phyloP scores from a whole-genome alignment of 345 rosid genomes.

The Excoecaria agallocha region DNA sequence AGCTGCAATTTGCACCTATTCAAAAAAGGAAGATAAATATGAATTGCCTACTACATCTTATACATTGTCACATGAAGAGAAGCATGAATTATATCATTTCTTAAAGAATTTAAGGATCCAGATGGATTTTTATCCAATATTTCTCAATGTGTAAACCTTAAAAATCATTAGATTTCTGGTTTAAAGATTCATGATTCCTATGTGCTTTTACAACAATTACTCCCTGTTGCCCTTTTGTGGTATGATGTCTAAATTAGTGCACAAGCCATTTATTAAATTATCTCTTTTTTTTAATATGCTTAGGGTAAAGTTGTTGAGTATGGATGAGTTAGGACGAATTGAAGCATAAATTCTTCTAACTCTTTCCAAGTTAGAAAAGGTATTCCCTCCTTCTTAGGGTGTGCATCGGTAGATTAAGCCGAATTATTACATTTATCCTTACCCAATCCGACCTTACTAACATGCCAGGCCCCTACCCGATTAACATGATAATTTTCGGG shows the following conservation, averaged over 20 bases:
- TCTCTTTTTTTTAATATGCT: not conserved
- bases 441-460: too few relatives aligned
- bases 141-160: not conserved
- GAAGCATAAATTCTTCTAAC: not conserved
- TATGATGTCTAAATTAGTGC: not conserved
- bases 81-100: not conserved
- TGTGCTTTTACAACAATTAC: not conserved
- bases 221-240: not conserved
- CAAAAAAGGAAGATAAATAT: not conserved
- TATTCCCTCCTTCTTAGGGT: not conserved
- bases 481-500: too few relatives aligned
- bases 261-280: not conserved
- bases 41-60: not conserved
- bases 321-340: not conserved
- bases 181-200: slow-evolving; percentile 5
- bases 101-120: not conserved
- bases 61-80: not conserved
- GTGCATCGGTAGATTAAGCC: too few relatives aligned
- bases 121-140: slow-evolving; percentile 5
- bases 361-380: not conserved
- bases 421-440: too few relatives aligned
- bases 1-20: not conserved
- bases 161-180: not conserved
- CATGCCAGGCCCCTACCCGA: too few relatives aligned
- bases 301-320: not conserved